Evolutionary conservation across 345 rosid genomes (phyloP), one percentile per base, ranked within the genome.

Genomic region (Trapa incisa): DNA sequence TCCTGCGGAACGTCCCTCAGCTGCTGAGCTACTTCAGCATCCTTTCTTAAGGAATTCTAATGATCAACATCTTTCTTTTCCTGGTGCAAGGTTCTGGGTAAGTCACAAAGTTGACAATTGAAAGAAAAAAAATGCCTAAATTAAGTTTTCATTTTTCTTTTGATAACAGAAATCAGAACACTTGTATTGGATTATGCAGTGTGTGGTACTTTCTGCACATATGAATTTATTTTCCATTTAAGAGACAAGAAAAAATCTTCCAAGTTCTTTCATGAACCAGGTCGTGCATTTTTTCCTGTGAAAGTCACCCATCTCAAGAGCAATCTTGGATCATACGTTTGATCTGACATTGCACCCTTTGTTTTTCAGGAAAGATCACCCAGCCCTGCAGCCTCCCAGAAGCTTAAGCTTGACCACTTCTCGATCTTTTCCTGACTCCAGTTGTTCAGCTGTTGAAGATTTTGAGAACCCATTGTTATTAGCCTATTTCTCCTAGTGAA

Each of bases 1-100:
- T 67, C 94, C 94, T 39, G 88, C 81, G 2, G 77, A 82, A 63
- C 74, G 94, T 43, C 83, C 85, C 43, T 71, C 86, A 0, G 94
- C 94, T 52, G 50, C 11, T 54, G 17, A 0, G 71, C 76, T 85
- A 64, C 88, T 87, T 15, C 81, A 80, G 70, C 90, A 87, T 72
- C 83, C 90, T 61, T 87, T 85, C 67, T 68, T 85, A 35, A 76
- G 70, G 61, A 78, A 76, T 67, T 77, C 78, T 57, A 61, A 61
- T 6, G 79, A 84, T 74, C 75, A 70, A 66, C 80, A 75, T 33
- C 37, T 58, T 35, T 16, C 37, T 29, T 57, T 32, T 32, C 37
- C 62, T 32, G 37, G 62, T 57, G 3, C 11, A 37, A 57, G 63
- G 33, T 58, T 58, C 16, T 14, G 37, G 63, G 63, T 58, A 58